Evolutionary conservation across 208 protist genomes (phyloP), one percentile per base, ranked within the genome.

Genomic region (Eutreptiella sp.): DNA sequence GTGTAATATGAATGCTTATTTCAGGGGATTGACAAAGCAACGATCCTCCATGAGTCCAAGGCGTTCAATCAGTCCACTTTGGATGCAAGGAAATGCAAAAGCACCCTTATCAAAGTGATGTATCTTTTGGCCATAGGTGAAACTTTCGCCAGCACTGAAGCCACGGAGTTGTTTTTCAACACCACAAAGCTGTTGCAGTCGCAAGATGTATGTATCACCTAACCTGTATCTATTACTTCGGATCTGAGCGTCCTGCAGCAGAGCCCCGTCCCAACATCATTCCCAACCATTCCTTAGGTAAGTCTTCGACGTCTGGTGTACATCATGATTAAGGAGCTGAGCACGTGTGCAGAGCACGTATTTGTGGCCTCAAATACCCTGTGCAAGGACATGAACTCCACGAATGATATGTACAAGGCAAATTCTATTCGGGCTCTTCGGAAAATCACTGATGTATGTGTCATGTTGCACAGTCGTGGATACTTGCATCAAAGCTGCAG

Each of bases 131-230:
- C 66, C 34, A 89, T 92, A 41, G 93, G 94, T 53, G 86, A 94
- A 34, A 73, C 62, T 0, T 79, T 98, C 36, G 91, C 85, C 4
- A 75, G 76, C 38, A 79, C 47, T 4, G 97, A 99, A 77, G 92
- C 95, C 3, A 97, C 94, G 3, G 85, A 94, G 52, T 55, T 98
- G 43, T 99, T 99, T 77, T 99, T 99, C 70, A 87, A 85, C 63
- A 88, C 92, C 0, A 99, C 96, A 7, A 98, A 98, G 75, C 80
- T 99, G 24, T 93, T 99, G 60, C 92, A 98, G 70, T 95, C 90
- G 2, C 80, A 78, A 26, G 78, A 98, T 72, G 64, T n/a, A n/a
- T n/a, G n/a, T n/a, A n/a, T n/a, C n/a, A n/a, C n/a, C n/a, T n/a
- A n/a, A n/a, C n/a, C n/a, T n/a, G n/a, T n/a, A n/a, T n/a, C n/a